Percentiles rank a stretch among this genome's conserved stretches.
Evolutionary conservation across 306 rosid genomes (phyloP).

Genomic region (Crotalaria pallida): DNA sequence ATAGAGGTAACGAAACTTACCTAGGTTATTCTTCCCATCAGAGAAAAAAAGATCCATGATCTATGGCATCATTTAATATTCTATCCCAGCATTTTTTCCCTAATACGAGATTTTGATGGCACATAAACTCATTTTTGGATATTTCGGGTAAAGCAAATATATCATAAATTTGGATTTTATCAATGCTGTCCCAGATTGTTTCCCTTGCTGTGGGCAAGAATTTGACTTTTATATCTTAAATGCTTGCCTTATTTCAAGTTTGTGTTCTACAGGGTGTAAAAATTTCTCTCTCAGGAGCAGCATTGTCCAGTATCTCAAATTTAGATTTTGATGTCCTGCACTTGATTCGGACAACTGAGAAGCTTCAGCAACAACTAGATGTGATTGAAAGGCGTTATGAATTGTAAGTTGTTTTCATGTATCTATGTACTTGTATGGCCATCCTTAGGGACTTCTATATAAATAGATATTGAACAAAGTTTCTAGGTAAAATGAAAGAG

Average conservation of each 20-base stretch:
- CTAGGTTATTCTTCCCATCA: not conserved
- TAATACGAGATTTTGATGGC: not conserved
- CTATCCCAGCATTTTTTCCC: not conserved
- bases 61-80: not conserved
- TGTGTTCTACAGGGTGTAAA: slow-evolving; percentile 66
- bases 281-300: slow-evolving; percentile 53
- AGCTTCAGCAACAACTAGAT: slow-evolving; percentile 72
- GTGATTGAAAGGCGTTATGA: slow-evolving; percentile 68
- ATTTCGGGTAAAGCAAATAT: not conserved
- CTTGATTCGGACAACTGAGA: slow-evolving; percentile 69
- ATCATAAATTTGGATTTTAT: not conserved
- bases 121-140: not conserved
- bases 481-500: slow-evolving; percentile 10
- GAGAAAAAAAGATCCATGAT: not conserved
- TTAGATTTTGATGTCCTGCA: slow-evolving; percentile 62
- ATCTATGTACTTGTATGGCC: not conserved
- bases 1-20: slow-evolving; percentile 51
- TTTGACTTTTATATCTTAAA: slow-evolving; percentile 11
- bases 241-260: slow-evolving; percentile 3
- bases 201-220: not conserved
- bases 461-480: not conserved
- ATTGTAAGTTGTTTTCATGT: slow-evolving; percentile 39
- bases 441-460: not conserved
- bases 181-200: not conserved
- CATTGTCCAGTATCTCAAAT: slow-evolving; percentile 48